phyloP scores from a whole-genome alignment of 495 filamentous ascomycete genomes.

The Tuber indicum region DNA sequence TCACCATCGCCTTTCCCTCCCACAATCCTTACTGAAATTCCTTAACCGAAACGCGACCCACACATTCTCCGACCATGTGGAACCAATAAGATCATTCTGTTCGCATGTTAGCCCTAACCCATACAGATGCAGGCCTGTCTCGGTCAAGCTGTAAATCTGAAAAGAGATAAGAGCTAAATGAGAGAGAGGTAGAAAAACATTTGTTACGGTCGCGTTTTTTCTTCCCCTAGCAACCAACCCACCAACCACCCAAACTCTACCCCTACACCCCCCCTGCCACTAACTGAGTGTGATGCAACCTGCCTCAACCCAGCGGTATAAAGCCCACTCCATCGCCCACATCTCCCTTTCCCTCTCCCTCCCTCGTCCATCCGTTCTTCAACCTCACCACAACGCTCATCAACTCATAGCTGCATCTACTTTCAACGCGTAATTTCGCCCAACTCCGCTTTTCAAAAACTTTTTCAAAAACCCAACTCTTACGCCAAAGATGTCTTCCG shows the following conservation, averaged over 20 bases:
- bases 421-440: constrained; percentile 30
- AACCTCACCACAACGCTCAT: constrained; percentile 31
- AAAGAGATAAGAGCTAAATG: neutral
- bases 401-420: constrained; percentile 33
- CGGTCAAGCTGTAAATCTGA: neutral
- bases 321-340: constrained; percentile 41
- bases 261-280: constrained; percentile 12
- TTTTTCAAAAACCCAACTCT: constrained; percentile 30
- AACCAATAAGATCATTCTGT: neutral
- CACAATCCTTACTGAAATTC: neutral
- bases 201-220: constrained; percentile 43
- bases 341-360: constrained; percentile 41
- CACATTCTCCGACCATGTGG: neutral
- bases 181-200: constrained; percentile 7
- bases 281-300: constrained; percentile 37
- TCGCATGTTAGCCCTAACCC: neutral
- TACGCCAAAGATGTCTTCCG: constrained; percentile 42
- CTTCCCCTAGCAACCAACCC: constrained; percentile 33
- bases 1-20: neutral
- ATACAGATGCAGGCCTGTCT: neutral
- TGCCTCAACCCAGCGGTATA: constrained; percentile 32
- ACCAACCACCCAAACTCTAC: constrained; percentile 38
- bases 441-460: constrained; percentile 27
- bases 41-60: constrained; percentile 1
- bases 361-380: constrained; percentile 43